Percentiles rank a stretch among this genome's conserved stretches.
These are phyloP conservation scores for Periconia sp. DNA, from an alignment of 2,329 filamentous ascomycete genomes.

Conservation along the genomic window DNA sequence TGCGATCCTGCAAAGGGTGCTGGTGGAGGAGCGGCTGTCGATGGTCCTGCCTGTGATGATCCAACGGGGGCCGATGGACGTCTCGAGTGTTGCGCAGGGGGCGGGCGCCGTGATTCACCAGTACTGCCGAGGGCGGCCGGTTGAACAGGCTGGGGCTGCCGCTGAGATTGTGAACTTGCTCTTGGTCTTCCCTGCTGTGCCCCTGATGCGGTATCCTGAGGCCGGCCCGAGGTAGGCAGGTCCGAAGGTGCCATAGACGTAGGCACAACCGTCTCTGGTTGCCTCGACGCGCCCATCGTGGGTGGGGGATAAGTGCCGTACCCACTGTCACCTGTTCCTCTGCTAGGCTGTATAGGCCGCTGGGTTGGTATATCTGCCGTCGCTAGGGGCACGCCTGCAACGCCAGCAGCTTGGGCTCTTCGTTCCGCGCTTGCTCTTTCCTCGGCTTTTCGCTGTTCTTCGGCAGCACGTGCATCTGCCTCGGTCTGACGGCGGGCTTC, in stretches of 20 bases:
- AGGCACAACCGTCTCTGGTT: slow-evolving; percentile 26
- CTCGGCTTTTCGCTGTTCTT: slow-evolving; percentile 57
- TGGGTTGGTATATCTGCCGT: slow-evolving; percentile 29
- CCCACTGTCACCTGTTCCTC: slow-evolving; percentile 27
- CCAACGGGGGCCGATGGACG: slow-evolving; percentile 33
- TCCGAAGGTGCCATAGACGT: slow-evolving; percentile 12
- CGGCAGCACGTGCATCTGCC: slow-evolving; percentile 51
- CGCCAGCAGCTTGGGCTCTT: slow-evolving; percentile 58
- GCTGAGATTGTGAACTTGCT: slow-evolving; percentile 38
- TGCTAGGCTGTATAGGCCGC: slow-evolving; percentile 30
- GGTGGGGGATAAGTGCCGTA: slow-evolving; percentile 27
- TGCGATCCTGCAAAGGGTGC: slow-evolving; percentile 27
- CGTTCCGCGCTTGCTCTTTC: slow-evolving; percentile 60
- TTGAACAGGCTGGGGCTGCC: slow-evolving; percentile 34
- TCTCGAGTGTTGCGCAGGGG: slow-evolving; percentile 32
- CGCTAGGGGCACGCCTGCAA: slow-evolving; percentile 44
- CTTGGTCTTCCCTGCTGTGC: slow-evolving; percentile 34
- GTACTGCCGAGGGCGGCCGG: slow-evolving; percentile 20
- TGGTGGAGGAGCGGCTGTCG: slow-evolving; percentile 26
- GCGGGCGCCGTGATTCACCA: slow-evolving; percentile 32
- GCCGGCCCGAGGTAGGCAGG: slow-evolving; percentile 22
- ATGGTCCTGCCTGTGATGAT: slow-evolving; percentile 35
- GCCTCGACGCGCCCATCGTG: slow-evolving; percentile 27
- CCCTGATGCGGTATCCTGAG: slow-evolving; percentile 27
- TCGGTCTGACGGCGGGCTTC: slow-evolving; percentile 72